phyloP scores from a whole-genome alignment of 306 rosid species.

The Ziziphus jujuba region DNA sequence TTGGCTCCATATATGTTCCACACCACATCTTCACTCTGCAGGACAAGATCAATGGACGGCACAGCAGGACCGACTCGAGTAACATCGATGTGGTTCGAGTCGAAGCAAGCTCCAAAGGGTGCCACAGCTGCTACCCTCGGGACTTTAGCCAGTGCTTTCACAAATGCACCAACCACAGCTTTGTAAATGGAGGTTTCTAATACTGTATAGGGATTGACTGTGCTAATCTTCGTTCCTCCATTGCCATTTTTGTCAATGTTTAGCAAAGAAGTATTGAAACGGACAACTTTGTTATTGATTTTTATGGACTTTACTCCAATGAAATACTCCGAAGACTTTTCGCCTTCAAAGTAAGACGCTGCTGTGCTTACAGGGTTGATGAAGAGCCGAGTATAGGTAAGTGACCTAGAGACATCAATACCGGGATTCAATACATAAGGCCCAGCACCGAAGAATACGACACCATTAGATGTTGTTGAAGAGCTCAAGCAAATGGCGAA shows the following conservation, averaged over 20 bases:
- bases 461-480: slow-evolving; percentile 25
- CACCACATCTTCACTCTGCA: slow-evolving; percentile 36
- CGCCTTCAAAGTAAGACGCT: slow-evolving; percentile 19
- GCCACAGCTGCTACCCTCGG: slow-evolving; percentile 39
- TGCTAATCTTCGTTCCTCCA: slow-evolving; percentile 67
- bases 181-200: slow-evolving; percentile 57
- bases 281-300: slow-evolving; percentile 10
- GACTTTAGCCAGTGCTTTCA: slow-evolving; percentile 8
- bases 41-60: slow-evolving; percentile 49
- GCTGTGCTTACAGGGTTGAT: slow-evolving; percentile 7
- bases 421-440: slow-evolving; percentile 40
- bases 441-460: slow-evolving; percentile 43
- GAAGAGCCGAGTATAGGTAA: slow-evolving; percentile 10
- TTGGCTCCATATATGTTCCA: slow-evolving; percentile 61
- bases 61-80: slow-evolving; percentile 47
- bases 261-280: slow-evolving; percentile 41
- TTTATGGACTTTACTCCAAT: slow-evolving; percentile 46
- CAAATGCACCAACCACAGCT: slow-evolving; percentile 37
- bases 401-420: slow-evolving; percentile 21
- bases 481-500: slow-evolving; percentile 60
- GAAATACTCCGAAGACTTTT: slow-evolving; percentile 49
- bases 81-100: slow-evolving; percentile 11
- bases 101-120: slow-evolving; percentile 56
- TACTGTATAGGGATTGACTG: slow-evolving; percentile 48
- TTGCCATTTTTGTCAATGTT: slow-evolving; percentile 34